These are phyloP conservation scores for Achaetomiella virescens DNA, from an alignment of 495 filamentous ascomycete genomes.

Conservation along the genomic window DNA sequence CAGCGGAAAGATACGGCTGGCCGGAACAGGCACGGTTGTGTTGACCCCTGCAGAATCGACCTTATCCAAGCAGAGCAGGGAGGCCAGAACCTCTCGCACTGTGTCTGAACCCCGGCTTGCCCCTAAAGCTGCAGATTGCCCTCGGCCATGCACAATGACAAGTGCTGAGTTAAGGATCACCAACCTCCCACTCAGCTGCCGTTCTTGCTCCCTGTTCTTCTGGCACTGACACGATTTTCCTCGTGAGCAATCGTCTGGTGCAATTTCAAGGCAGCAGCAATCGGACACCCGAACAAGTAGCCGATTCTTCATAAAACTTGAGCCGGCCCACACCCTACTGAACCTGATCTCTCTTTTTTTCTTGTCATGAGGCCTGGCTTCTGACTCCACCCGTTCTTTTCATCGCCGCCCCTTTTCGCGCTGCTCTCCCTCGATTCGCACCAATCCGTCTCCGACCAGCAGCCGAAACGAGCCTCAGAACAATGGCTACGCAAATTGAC, in stretches of 20 bases:
- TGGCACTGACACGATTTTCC: background rate
- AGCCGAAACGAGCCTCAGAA: background rate
- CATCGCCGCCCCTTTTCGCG: background rate
- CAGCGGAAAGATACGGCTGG: slow-evolving; percentile 6
- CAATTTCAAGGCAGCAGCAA: background rate
- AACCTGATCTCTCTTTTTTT: background rate
- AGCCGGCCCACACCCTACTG: slow-evolving; percentile 4
- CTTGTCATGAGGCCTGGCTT: slow-evolving; percentile 11
- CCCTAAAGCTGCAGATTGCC: background rate
- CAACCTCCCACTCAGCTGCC: slow-evolving; percentile 12
- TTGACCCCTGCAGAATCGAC: background rate
- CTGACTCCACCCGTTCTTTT: background rate
- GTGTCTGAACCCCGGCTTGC: background rate
- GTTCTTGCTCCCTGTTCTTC: slow-evolving; percentile 1
- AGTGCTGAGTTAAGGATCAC: slow-evolving; percentile 22
- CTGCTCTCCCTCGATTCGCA: background rate
- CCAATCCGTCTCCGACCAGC: background rate
- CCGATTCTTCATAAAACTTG: background rate
- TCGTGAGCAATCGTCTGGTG: background rate
- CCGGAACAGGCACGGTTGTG: background rate
- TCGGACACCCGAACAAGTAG: background rate
- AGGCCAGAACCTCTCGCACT: background rate
- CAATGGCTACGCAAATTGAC: slow-evolving; percentile 28
- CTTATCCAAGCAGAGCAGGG: background rate
- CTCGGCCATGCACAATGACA: slow-evolving; percentile 15